Evolutionary conservation across 768 basidiomycete species (phyloP).

Genomic region (Termitomyces sp.): DNA sequence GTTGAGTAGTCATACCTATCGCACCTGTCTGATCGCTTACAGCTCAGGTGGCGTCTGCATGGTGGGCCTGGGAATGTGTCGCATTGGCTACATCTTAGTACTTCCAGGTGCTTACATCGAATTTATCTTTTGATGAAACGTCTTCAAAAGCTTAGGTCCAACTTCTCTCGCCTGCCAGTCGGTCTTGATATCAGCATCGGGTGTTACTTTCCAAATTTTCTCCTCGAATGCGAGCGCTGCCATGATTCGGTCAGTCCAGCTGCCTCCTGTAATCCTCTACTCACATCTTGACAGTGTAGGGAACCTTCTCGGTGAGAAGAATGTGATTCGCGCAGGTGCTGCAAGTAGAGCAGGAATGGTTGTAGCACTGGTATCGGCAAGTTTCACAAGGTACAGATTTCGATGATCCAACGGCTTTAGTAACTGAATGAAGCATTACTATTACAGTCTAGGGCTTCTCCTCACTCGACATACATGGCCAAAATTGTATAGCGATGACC

Average conservation of each 20-base stretch:
- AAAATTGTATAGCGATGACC: background rate
- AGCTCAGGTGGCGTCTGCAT: constrained; percentile 51
- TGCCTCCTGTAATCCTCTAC: background rate
- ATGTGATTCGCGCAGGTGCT: background rate
- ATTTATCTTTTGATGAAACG: background rate
- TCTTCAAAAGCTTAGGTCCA: constrained; percentile 66
- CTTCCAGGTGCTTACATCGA: background rate
- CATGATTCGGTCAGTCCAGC: constrained; percentile 62
- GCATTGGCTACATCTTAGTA: constrained; percentile 34
- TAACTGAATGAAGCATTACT: background rate
- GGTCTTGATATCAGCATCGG: background rate
- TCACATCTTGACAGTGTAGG: constrained; percentile 1
- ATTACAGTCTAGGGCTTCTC: background rate
- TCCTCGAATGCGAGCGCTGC: constrained; percentile 75
- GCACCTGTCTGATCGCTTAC: too few species aligned
- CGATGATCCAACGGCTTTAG: background rate
- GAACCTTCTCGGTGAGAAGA: constrained; percentile 8
- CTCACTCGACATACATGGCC: background rate
- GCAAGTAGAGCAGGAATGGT: background rate
- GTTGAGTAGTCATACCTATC: background rate
- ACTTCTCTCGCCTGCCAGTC: constrained; percentile 52
- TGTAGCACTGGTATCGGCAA: background rate
- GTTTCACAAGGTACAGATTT: background rate
- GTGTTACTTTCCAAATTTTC: constrained; percentile 71
- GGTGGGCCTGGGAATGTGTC: too few species aligned